Conservation (phyloP, 768 basidiomycete genomes). For the Xerocomellus intermedius region DNA sequence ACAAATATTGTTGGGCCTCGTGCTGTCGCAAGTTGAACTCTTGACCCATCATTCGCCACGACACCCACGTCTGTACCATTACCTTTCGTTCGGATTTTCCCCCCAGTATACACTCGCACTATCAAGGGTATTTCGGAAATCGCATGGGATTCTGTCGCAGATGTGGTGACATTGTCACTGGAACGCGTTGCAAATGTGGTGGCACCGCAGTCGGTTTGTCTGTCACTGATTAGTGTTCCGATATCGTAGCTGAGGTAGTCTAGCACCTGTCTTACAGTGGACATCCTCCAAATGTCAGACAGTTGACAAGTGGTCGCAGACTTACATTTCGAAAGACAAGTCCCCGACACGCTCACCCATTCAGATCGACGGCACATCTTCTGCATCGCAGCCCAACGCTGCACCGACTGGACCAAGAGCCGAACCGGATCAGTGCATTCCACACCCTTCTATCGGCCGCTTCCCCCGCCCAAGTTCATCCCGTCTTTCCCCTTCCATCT, state of each 20-base stretch:
- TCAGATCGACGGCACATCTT: conserved; percentile 17
- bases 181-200: conserved; percentile 75
- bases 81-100: background rate
- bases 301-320: conserved; percentile 78
- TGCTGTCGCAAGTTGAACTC: conserved; percentile 7
- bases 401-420: conserved; percentile 5
- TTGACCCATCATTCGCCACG: conserved; percentile 3
- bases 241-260: conserved; percentile 15
- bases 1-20: conserved; percentile 3
- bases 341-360: conserved; percentile 41
- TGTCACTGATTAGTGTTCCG: conserved; percentile 2
- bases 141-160: conserved; percentile 82
- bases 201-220: conserved; percentile 74
- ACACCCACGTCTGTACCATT: background rate
- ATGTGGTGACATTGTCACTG: conserved; percentile 79
- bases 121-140: background rate
- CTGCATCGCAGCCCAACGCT: conserved; percentile 10
- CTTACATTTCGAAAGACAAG: conserved; percentile 60
- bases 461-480: conserved; percentile 51
- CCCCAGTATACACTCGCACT: background rate
- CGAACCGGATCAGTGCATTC: conserved; percentile 2
- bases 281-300: conserved; percentile 38
- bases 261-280: conserved; percentile 73
- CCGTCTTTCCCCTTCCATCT: conserved; percentile 34
- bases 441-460: conserved; percentile 32